These are phyloP conservation scores for Microdochium bolleyi DNA, from an alignment of 2,329 filamentous ascomycete species.

Conservation along the genomic window DNA sequence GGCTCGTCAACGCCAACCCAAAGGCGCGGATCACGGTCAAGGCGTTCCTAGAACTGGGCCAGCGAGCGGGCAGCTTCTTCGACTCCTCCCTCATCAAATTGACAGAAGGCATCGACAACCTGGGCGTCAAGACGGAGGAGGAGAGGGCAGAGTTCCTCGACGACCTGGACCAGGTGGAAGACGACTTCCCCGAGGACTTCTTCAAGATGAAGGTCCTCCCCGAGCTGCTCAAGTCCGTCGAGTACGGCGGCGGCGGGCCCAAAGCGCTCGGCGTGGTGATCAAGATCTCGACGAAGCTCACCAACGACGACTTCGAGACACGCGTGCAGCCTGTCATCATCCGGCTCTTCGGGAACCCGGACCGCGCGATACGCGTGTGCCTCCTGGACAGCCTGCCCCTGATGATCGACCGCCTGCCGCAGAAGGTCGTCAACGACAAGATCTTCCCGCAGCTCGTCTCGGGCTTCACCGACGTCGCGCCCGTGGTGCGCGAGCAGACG, in stretches of 20 bases:
- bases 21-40: conserved; percentile 79
- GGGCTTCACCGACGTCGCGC: conserved; percentile 86
- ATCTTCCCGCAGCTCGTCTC: conserved; percentile 97
- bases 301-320: conserved; percentile 80
- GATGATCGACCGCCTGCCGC: conserved; percentile 86
- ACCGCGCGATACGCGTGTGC: conserved; percentile 85
- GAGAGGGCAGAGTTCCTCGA: conserved; percentile 81
- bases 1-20: conserved; percentile 79
- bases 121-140: conserved; percentile 77
- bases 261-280: conserved; percentile 84
- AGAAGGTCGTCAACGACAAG: conserved; percentile 89
- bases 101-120: conserved; percentile 84
- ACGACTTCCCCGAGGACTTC: conserved; percentile 96
- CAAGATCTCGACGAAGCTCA: conserved; percentile 82
- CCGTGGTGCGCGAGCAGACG: conserved; percentile 89
- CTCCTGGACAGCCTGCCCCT: conserved; percentile 78
- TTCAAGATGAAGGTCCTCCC: conserved; percentile 96
- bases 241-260: conserved; percentile 91
- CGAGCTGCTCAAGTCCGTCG: conserved; percentile 95
- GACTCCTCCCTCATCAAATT: conserved; percentile 87
- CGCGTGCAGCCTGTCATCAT: conserved; percentile 82
- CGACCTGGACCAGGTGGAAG: conserved; percentile 79
- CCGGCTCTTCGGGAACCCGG: conserved; percentile 81
- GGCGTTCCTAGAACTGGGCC: conserved; percentile 86
- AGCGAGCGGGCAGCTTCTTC: conserved; percentile 77